Conservation (phyloP, 495 filamentous ascomycete species). For the Penicillium mononematosum region DNA sequence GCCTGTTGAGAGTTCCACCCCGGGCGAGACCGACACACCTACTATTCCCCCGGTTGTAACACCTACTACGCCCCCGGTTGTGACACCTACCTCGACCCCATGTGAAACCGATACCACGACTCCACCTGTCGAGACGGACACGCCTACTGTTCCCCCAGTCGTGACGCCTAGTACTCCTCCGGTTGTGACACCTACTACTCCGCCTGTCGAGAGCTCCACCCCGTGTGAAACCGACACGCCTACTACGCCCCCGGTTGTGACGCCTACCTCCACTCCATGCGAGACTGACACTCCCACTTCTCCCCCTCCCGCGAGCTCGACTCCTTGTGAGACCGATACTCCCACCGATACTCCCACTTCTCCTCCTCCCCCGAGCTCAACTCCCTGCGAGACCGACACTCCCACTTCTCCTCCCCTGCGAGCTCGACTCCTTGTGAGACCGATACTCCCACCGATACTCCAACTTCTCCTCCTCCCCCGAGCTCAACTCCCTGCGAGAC, state of each 20-base stretch:
- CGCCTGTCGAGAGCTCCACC: constrained; percentile 9
- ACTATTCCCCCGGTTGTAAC: constrained; percentile 10
- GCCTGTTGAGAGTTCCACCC: constrained; percentile 8
- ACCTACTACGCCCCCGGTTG: constrained; percentile 4
- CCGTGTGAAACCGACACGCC: constrained; percentile 15
- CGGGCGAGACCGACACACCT: constrained; percentile 12
- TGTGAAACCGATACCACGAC: constrained; percentile 15
- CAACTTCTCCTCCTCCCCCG: constrained; percentile 2
- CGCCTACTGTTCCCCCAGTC: not conserved
- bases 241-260: not conserved
- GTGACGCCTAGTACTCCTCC: too few species aligned
- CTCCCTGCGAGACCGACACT: constrained; percentile 16
- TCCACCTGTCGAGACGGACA: constrained; percentile 6
- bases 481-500: constrained; percentile 11
- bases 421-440: constrained; percentile 13
- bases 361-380: constrained; percentile 1
- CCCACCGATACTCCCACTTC: constrained; percentile 7
- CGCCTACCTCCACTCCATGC: constrained; percentile 12
- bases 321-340: constrained; percentile 16
- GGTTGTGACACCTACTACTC: constrained; percentile 17
- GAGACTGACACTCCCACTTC: constrained; percentile 12
- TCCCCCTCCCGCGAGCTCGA: not conserved
- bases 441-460: not conserved
- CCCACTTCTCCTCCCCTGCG: not conserved
- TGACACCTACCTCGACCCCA: constrained; percentile 11